These are phyloP conservation scores for Solanum bukasovii DNA, from an alignment of 257 asterid species.

Conservation along the genomic window DNA sequence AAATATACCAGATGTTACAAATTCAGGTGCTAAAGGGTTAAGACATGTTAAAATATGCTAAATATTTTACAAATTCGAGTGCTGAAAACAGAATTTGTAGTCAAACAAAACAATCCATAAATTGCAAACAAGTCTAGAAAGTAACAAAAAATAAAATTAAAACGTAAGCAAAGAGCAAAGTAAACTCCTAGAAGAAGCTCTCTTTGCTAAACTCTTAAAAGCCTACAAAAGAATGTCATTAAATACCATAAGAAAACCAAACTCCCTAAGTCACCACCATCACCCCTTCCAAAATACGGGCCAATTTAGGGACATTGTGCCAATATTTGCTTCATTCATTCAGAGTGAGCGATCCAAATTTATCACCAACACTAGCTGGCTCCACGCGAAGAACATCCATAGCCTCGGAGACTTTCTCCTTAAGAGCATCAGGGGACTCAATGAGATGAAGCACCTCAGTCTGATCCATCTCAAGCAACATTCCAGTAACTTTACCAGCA, in stretches of 20 bases:
- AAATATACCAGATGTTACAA: too few relatives aligned
- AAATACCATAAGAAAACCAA: not conserved
- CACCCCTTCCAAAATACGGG: not conserved
- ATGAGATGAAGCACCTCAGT: conserved; percentile 80
- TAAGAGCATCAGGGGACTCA: conserved; percentile 77
- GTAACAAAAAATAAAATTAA: not conserved
- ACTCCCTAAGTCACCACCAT: not conserved
- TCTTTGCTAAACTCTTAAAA: not conserved
- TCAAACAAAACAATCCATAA: not conserved
- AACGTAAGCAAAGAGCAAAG: not conserved
- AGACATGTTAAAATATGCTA: not conserved
- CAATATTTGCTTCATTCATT: not conserved
- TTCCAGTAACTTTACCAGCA: conserved; percentile 76
- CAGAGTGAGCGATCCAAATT: conserved; percentile 11
- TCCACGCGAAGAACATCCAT: conserved; percentile 49
- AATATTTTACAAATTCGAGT: not conserved
- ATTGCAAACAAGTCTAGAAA: not conserved
- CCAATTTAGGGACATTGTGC: not conserved
- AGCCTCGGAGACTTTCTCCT: conserved; percentile 70
- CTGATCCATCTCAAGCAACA: conserved; percentile 91
- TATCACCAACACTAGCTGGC: conserved; percentile 13
- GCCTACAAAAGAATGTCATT: not conserved
- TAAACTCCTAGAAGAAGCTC: not conserved
- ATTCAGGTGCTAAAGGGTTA: too few relatives aligned
- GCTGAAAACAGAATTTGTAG: not conserved